Evolutionary conservation across 2,329 filamentous ascomycete species (phyloP), one percentile per base, ranked within the genome.

Genomic region (Myriangium duriaei): DNA sequence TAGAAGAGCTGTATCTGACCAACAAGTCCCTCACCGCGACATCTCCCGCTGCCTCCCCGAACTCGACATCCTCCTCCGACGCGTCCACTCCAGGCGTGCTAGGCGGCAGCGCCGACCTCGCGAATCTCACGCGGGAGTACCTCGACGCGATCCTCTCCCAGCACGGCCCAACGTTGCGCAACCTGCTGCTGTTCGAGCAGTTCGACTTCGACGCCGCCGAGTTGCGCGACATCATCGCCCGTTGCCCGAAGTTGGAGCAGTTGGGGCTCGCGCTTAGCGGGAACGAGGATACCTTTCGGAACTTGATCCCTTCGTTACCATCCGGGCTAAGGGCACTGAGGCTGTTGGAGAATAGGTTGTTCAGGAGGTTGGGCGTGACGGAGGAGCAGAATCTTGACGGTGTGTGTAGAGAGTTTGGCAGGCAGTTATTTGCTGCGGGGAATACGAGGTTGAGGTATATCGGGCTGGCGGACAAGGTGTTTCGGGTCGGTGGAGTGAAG

Each of bases 181-280:
- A 74, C 46, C 63, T 79, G 4, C 62, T 77, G 2, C 63, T 79
- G 4, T 64, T 65, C 2, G 64, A 73, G 21, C 59, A 64, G 30
- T 77, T 72, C 71, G 55, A 62, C 12, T 59, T 77, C 2, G 62
- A 64, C 11, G 57, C 62, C 2, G 51, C 59, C 1, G 58, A 68
- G 4, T 55, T 77, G 6, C 62, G 61, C 19, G 63, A 64, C 5
- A 54, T 77, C 5, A 67, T 72, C 19, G 64, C 67, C 34, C 56
- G 56, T 7, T 74, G 71, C 41, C 71, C 73, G 0, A 64, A 74
- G 37, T 56, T 78, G 11, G 71, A 75, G 43, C 72, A 79, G 47
- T 56, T 79, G 1, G 71, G 64, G 16, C 55, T 76, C 14, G 64
- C 69, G 5, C 58, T 69, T 11, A 57, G 65, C 70, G 71, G 76